Evolutionary conservation across 2,329 filamentous ascomycete species (phyloP), one percentile per base, ranked within the genome.

Genomic region (Coniochaeta ligniaria): DNA sequence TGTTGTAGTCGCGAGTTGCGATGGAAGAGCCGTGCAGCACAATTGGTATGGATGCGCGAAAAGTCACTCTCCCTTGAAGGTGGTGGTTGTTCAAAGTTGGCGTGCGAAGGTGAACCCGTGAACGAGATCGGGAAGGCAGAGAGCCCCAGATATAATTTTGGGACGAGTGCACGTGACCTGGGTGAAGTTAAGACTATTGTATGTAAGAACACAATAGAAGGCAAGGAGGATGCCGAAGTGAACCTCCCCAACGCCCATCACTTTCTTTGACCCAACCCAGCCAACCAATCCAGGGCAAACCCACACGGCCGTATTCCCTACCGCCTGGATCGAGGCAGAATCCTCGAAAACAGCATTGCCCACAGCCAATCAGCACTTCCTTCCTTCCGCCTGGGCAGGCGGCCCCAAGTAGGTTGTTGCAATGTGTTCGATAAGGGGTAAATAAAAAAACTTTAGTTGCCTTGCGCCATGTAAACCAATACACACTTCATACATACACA

Each of bases 381-480:
- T 14, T 26, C 8, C 20, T 45, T 24, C 20, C 22, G 20, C 45
- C 20, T 12, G 20, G 45, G 7, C 45, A 50, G 20, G 26, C 35
- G 6, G 6, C n/a, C n/a, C n/a, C n/a, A n/a, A n/a, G n/a, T n/a
- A n/a, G 6, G 16, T 38, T 38, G 35, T 16, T 38, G 35, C 9
- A 16, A 38, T 38, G 35, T 38, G 35, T 38, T 16, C 22, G 45
- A 61, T 45, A 57, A 57, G n/a, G 33, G 31, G 54, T 6, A 22
- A 59, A 45, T 26, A 60, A 20, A 55, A 35, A 60, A 60, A 62
- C 41, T 24, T 9, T 26, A 55, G 38, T 62, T 31, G 47, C 47
- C 47, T 52, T 52, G 47, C 47, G 47, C 47, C 47, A 5, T 52
- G 24, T 52, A 52, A 52, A 31, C 22, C 47, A 47, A 24, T 14